Conservation (phyloP, 768 basidiomycete genomes). For the Pleurotus djamor region DNA sequence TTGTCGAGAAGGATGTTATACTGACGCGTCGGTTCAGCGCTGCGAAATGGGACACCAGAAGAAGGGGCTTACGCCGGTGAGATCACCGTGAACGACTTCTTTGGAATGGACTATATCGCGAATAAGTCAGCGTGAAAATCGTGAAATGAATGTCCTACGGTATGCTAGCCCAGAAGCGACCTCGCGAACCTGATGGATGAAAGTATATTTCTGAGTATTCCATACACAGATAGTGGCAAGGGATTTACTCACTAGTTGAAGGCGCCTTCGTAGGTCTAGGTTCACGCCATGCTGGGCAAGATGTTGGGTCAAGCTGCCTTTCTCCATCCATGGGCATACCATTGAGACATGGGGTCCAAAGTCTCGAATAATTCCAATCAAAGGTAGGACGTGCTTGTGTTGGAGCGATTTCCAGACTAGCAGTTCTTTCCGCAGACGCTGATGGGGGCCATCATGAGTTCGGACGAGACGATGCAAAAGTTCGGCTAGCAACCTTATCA, state of each 20-base stretch:
- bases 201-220: neutral
- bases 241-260: slow-evolving; percentile 15
- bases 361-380: slow-evolving; percentile 22
- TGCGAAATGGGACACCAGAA: neutral
- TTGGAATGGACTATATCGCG: slow-evolving; percentile 12
- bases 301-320: slow-evolving; percentile 21
- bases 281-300: slow-evolving; percentile 13
- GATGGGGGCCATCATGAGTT: too few relatives aligned
- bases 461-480: neutral
- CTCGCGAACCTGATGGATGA: neutral
- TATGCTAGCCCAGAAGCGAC: slow-evolving; percentile 7
- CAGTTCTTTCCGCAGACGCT: slow-evolving; percentile 17
- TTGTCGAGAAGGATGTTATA: slow-evolving; percentile 32
- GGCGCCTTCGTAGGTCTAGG: slow-evolving; percentile 10
- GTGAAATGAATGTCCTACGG: neutral
- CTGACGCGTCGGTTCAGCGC: slow-evolving; percentile 12
- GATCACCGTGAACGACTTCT: slow-evolving; percentile 27
- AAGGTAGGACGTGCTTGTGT: slow-evolving; percentile 22
- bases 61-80: slow-evolving; percentile 23
- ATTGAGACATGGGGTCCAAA: slow-evolving; percentile 26
- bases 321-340: slow-evolving; percentile 31
- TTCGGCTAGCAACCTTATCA: neutral
- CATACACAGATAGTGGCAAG: neutral
- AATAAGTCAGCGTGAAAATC: neutral
- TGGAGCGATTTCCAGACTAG: slow-evolving; percentile 12